Evolutionary conservation across 2,329 filamentous ascomycete species (phyloP), one percentile per base, ranked within the genome.

Genomic region (Cryphonectria parasitica): DNA sequence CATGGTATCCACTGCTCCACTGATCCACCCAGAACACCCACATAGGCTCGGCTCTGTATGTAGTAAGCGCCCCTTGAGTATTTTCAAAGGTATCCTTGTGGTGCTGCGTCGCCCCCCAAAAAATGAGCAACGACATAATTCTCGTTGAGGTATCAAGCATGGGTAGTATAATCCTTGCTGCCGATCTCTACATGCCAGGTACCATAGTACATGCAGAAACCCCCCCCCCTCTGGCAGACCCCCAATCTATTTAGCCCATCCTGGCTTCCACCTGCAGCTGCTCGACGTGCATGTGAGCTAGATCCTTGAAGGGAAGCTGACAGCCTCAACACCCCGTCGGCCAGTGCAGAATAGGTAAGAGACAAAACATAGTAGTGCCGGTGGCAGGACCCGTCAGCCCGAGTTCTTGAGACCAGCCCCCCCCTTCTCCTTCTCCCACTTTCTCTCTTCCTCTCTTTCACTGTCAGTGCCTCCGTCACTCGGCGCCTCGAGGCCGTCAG

Each of bases 251-350:
- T n/a, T 49, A 49, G n/a, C 22, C 45, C 63, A 13, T 17, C 66
- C 39, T 25, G 36, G 25, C 36, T 19, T 61, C 2, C 66, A 67
- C 54, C 65, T 67, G 65, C 65, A 67, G 52, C n/a, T 25, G 19
- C 36, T 36, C 56, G 45, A 36, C 54, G 19, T 67, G 54, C 66
- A 52, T 67, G 34, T 49, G 45, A 67, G 56, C 66, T 67, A 67
- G 56, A 62, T 67, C 66, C 43, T 25, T 49, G 56, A 61, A 61
- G 39, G 66, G 66, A 67, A 67, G 66, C 56, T 67, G 56, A 61
- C 56, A 52, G 43, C 19, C 34, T 49, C 41, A 28, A 49, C 28
- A 62, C 22, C 17, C 52, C 28, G 65, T 39, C 41, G 41, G 13
- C 56, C 56, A 61, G 25, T 49, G 43, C 66, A 39, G n/a, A 36